Evolutionary conservation across 2,329 filamentous ascomycete species (phyloP), one percentile per base, ranked within the genome.

Genomic region (Hymenoscyphus scutula): DNA sequence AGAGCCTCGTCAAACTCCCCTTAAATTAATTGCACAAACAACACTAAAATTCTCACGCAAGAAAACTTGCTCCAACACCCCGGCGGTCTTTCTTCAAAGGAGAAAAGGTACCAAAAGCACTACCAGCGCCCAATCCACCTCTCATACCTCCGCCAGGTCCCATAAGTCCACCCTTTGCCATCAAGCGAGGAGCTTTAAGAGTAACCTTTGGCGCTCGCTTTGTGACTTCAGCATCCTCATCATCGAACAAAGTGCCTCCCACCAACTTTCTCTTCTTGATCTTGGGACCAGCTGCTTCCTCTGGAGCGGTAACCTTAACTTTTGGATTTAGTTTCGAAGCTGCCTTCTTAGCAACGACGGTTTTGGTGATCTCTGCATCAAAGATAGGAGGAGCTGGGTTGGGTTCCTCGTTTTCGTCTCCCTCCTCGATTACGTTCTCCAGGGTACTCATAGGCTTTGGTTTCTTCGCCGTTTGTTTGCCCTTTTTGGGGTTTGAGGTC

Each of bases 201-300:
- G 70, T 68, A 27, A 72, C 60, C 67, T 78, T 79, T 15, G 73
- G 65, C 62, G 74, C 72, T 55, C 73, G 72, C 65, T 76, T 73
- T 17, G 68, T 61, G 60, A 72, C 77, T 64, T 84, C 84, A 11
- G 75, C 85, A 8, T 89, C 88, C 4, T 88, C 88, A 8, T 89
- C 88, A 63, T 89, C 88, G 69, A 94, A 91, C 5, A 95, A 73
- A 2, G 86, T 90, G 25, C 82, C 80, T 25, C 87, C 86, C 1
- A 90, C 79, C 5, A 91, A 77, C 76, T 91, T 93, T 65, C 89
- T 85, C 79, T 89, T 92, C 81, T 89, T 91, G 73, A 85, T 87
- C 71, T 73, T 73, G 70, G 76, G 73, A 72, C 77, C 68, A 67
- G 34, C 34, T 13, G 71, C 65, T 72, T 80, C 65, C 45, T 71